Conservation (phyloP, 495 filamentous ascomycete species). For the Hypoxylon trugodes region DNA sequence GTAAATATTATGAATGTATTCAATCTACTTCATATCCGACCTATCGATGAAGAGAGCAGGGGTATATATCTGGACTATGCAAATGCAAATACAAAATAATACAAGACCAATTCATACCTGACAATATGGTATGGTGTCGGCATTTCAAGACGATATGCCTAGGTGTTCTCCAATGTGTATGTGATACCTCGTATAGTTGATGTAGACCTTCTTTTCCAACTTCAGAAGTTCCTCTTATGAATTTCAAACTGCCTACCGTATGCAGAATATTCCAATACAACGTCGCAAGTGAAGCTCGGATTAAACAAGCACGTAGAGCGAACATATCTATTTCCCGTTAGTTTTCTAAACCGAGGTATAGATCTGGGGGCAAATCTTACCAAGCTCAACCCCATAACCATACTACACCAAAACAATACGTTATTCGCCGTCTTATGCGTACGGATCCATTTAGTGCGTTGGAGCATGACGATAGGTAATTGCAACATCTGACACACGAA, state of each 20-base stretch:
- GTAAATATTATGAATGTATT: not conserved
- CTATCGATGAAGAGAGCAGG: constrained; percentile 1
- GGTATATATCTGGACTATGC: constrained; percentile 8
- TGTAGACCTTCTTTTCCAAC: not conserved
- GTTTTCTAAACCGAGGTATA: not conserved
- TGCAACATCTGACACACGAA: constrained; percentile 96
- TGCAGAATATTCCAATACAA: not conserved
- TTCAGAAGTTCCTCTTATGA: not conserved
- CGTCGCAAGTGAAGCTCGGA: not conserved
- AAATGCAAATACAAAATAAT: constrained; percentile 10
- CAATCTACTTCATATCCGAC: constrained; percentile 3
- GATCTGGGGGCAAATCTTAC: constrained; percentile 71
- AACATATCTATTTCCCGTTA: constrained; percentile 56
- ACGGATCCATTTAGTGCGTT: constrained; percentile 78
- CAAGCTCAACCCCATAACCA: constrained; percentile 90
- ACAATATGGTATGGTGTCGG: not conserved
- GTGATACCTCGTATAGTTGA: not conserved
- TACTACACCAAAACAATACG: constrained; percentile 91
- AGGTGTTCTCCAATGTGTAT: not conserved
- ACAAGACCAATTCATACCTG: constrained; percentile 1
- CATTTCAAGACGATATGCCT: not conserved
- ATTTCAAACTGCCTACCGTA: too few relatives aligned
- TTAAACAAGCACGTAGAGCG: constrained; percentile 61
- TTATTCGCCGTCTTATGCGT: constrained; percentile 85
- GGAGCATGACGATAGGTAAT: constrained; percentile 90